Base-by-base conservation (phyloP, 352 stramenopile genomes). In the Phytophthora aleatoria region DNA sequence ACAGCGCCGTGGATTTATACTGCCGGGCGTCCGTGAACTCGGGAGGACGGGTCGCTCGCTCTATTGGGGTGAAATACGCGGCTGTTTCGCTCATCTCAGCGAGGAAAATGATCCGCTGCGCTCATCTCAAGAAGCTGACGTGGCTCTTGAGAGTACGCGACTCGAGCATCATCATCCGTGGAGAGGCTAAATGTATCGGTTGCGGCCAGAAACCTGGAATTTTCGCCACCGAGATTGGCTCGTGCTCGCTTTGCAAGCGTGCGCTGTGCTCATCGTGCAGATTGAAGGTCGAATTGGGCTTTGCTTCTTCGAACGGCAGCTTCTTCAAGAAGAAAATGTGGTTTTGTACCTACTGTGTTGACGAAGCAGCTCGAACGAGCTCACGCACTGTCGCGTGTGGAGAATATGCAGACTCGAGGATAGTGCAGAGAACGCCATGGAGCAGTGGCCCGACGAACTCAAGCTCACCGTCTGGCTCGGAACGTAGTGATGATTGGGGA, bases 1-100 rank as follows among this genome's bases (percentile, higher is more conserved):
- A 86, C 39, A 80, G 71, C 35, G 48, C 67, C 30, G 76, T 91
- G 10, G 77, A 91, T 38, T 44, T 88, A 7, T 91, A 80, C 48
- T 59, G 58, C 50, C 61, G 51, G 31, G 66, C 59, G 15, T 81
- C 76, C 16, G 43, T 84, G 20, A 69, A 81, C 45, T 79, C 76
- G 0, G 79, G 71, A 3, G 80, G 78, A 5, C 66, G 68, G 1
- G 56, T 89, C n/a, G 66, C 76, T 67, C 77, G 69, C n/a, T 62
- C 69, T 15, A 47, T 85, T 2, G 75, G 77, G 1, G 62, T 87
- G 31, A 85, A 86, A 45, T 83, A 79, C 12, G 70, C 62, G 1
- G 62, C 76, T 1, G 61, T 74, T 3, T 73, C 73, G 27, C 74
- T 91, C 50, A 59, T 80, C n/a, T 81, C 77, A 0, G 74, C 71